Evolutionary conservation across 768 basidiomycete genomes (phyloP), one percentile per base, ranked within the genome.

Genomic region (Boletus bicolor): DNA sequence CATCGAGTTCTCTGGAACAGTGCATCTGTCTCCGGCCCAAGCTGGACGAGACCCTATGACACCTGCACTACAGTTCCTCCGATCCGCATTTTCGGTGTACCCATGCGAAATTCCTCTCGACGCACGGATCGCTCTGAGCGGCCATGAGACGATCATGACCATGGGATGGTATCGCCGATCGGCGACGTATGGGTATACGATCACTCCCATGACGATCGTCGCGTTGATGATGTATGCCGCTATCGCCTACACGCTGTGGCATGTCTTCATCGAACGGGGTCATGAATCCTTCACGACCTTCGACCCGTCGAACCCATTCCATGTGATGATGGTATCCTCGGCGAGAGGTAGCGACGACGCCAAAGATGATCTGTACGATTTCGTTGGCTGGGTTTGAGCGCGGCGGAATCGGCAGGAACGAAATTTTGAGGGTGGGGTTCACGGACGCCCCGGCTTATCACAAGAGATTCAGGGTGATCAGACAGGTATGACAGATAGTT

Each of bases 1-100:
- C 12, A 35, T 58, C 11, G 64, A 64, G 12, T 64, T 62, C 30
- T 44, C 56, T 24, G 63, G 54, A 24, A 64, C 63, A 12, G 63
- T 56, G 26, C 26, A 45, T n/a, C 17, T 39, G 38, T 15, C 26
- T 43, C 21, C 26, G 7, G 14, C 36, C 7, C 14, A 14, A 34
- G n/a, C 37, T 9, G 2, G 24, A n/a, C 15, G 21, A 24, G 21
- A 24, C 21, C 21, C 21, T 24, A 24, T 24, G 1, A 24, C 21
- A 24, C 21, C 21, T 3, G 2, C 7, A n/a, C 12, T 4, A 8
- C 32, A 57, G 56, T 55, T 49, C 30, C 39, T 51, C 19, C 37
- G 48, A 46, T 62, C 59, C 1, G 59, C 21, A 53, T 60, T 58
- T 30, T 60, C 59, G 0, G 59, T 26, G 2, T 9, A 44, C 12